Evolutionary conservation across 2,329 filamentous ascomycete species (phyloP), one percentile per base, ranked within the genome.

Genomic region (Phaeophleospora eucalypticola): DNA sequence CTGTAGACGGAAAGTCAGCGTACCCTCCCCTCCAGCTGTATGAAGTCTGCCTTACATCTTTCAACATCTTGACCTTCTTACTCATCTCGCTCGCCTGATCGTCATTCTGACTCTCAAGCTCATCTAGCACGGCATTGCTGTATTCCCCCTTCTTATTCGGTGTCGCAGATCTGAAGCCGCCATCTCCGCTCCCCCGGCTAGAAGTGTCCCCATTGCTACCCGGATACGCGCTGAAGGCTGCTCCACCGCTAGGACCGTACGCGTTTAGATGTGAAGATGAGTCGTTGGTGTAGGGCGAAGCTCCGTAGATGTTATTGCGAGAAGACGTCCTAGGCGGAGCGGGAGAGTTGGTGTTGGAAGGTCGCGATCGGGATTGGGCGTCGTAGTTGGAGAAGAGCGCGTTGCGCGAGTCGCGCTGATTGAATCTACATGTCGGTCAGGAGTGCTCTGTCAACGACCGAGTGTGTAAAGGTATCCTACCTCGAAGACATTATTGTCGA

Each of bases 61-160:
- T 97, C 60, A 97, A 67, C 73, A 89, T 82, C 73, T 79, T 83
- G 51, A 97, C 91, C 70, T 95, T 96, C 57, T 86, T 86, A 57
- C 88, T 79, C 63, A 96, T 90, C n/a, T 89, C 89, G 52, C 89
- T 86, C 9, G 96, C 84, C 61, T 96, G 85, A 48, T 82, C 77
- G 59, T 96, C 90, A 65, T 97, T 97, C 72, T 98, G 93, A 63
- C 87, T 91, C 74, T 98, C 93, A 51, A 98, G 78, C 71, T 95
- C 89, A 65, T 88, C 89, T 43, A 98, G 78, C 39, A 95, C 89
- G 16, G 90, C 87, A 61, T 94, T 86, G 65, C 86, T 91, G 68
- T 97, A 97, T 67, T 96, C 90, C 12, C 91, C 91, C 65, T 85
- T 88, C 9, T 64, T 65, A 59, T 74, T 73, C 48, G 72, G 72